Conservation (phyloP, 2,329 filamentous ascomycete species). For the Cercospora janseana region DNA sequence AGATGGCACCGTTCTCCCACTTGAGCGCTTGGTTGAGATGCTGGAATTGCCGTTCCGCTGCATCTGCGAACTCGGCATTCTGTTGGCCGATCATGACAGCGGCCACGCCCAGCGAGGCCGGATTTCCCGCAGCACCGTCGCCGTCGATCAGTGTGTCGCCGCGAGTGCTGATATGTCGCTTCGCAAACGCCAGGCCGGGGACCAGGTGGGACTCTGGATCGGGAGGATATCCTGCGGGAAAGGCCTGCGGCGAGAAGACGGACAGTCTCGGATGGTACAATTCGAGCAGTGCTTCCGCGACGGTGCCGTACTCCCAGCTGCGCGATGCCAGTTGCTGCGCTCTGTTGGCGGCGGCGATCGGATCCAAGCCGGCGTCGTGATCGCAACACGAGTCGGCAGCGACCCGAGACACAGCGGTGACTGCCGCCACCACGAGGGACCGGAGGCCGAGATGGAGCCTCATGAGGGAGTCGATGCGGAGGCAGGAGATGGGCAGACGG, state of each 20-base stretch:
- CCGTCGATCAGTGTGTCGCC: conserved; percentile 39
- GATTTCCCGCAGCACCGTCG: conserved; percentile 44
- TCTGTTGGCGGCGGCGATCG: conserved; percentile 13
- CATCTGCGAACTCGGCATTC: conserved; percentile 39
- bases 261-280: conserved; percentile 39
- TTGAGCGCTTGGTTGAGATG: conserved; percentile 44
- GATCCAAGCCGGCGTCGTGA: conserved; percentile 18
- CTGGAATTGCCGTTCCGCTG: conserved; percentile 43
- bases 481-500: background rate
- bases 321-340: conserved; percentile 21
- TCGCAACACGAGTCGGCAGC: conserved; percentile 15
- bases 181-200: conserved; percentile 29
- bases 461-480: conserved; percentile 5
- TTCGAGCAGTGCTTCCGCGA: conserved; percentile 44
- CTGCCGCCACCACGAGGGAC: background rate
- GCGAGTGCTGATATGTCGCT: conserved; percentile 38
- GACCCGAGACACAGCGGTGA: background rate
- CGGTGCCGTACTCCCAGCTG: conserved; percentile 46
- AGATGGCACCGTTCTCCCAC: conserved; percentile 44
- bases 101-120: conserved; percentile 48
- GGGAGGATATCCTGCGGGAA: conserved; percentile 14
- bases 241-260: conserved; percentile 23
- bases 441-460: background rate
- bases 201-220: conserved; percentile 8
- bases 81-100: conserved; percentile 46